Evolutionary conservation across 306 rosid genomes (phyloP), one percentile per base, ranked within the genome.

Genomic region (Ormosia emarginata): DNA sequence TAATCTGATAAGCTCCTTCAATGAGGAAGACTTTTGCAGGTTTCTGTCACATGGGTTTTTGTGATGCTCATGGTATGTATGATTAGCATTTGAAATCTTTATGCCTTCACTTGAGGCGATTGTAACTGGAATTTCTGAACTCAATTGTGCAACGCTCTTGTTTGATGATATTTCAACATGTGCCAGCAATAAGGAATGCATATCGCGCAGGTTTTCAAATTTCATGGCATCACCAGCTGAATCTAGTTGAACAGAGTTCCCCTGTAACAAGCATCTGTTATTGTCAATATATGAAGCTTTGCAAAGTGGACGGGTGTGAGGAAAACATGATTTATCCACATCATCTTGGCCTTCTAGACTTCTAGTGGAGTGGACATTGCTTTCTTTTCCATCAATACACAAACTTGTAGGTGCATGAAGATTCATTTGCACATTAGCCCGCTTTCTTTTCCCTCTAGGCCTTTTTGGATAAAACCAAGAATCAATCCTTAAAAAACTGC

Each of bases 401-500:
- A 62, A 29, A 69, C 43, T 46, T 43, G 41, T 44, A 43, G 79
- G 63, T 72, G 59, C 81, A 80, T 57, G 30, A 34, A 79, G 79
- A 88, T 69, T 73, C 17, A 71, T 83, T 55, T n/a, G 79, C 33
- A 47, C 68, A 63, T 68, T 74, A 50, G 78, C 78, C 65, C 80
- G 63, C 79, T 89, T 91, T 88, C 97, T 84, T 83, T 88, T 92
- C 78, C 97, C 84, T 79, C 90, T 86, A 29, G 92, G 87, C 67
- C 97, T 75, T 79, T 82, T 86, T 10, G 95, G 90, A 81, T 81
- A 89, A 79, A 67, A 32, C 91, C 88, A 86, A 59, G 71, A 65
- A 44, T 71, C 82, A 10, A 79, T 82, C 17, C 77, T 83, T 56
- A 82, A 81, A 84, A 68, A 17, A 72, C 70, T 81, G 82, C 71